Base-by-base conservation (phyloP, 371 early-diverging fungal genomes). In the Rhizopus sp. region DNA sequence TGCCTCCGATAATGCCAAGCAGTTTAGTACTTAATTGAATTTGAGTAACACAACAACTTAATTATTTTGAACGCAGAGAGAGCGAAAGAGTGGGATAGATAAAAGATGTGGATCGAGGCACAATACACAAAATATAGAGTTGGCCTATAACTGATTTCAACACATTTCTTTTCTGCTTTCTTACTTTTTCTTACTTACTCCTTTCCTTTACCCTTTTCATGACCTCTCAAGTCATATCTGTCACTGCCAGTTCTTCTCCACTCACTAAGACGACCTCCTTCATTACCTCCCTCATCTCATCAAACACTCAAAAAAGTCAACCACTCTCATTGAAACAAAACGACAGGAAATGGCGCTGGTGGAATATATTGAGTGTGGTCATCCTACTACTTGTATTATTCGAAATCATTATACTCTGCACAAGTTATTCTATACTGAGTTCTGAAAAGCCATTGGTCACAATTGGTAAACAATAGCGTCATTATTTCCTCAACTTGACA, bases 311-410 rank as follows among this genome's bases (percentile, higher is more conserved):
- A 33, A 30, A 16, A 5, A 32, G 34, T 7, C 13, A 8, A 35
- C 7, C 48, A 1, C 16, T 16, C 3, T 10, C 33, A 33, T 33
- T 7, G 33, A 49, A 31, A 15, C 60, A 67, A 50, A 30, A 67
- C 33, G 47, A 55, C 35, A 66, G 60, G 50, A 62, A 62, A 55
- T 83, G 82, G 81, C 76, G 70, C 30, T 85, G 85, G 85, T 85
- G 82, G 83, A 69, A 79, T 50, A 62, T 70, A 33, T 55, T 75
- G 8, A 63, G 65, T 6, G 49, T 73, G 3, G 51, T 75, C n/a
- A 62, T 80, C 7, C 15, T 75, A 7, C n/a, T 72, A 4, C 65
- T 82, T 49, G 76, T 71, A 0, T 35, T 78, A 13, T 42, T 72
- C 12, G 72, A 85, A 53, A 47, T 72, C 1, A 40, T 70, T 7